These are phyloP conservation scores for Chaetoceros muelleri DNA, from an alignment of 108 stramenopile species.

Conservation along the genomic window DNA sequence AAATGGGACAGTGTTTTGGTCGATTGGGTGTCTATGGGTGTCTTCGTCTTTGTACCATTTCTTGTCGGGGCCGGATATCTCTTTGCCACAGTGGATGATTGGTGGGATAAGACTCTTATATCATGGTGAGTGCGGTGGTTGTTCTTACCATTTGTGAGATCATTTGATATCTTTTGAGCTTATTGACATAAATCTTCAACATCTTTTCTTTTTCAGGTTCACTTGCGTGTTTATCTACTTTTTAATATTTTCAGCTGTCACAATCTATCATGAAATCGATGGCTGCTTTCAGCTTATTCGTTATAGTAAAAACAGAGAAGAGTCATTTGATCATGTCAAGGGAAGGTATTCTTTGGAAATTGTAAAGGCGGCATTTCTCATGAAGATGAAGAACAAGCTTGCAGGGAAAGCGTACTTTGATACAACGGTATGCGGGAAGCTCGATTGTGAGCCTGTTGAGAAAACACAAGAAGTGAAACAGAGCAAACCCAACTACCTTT, in stretches of 20 bases:
- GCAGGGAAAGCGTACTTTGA: background rate
- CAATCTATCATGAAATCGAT: slow-evolving; percentile 30
- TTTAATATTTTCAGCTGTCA: slow-evolving; percentile 18
- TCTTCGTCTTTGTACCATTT: slow-evolving; percentile 42
- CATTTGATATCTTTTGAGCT: too few relatives aligned
- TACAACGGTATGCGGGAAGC: background rate
- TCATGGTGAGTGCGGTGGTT: slow-evolving; percentile 23
- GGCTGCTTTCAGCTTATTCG: slow-evolving; percentile 28
- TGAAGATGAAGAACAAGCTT: slow-evolving; percentile 3
- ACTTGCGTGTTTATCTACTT: slow-evolving; percentile 21
- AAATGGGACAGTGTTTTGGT: slow-evolving; percentile 6
- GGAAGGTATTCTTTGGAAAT: slow-evolving; percentile 7
- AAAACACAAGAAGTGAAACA: background rate
- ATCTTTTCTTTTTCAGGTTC: too few relatives aligned
- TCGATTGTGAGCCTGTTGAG: background rate
- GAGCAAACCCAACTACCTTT: background rate
- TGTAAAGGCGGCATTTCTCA: slow-evolving; percentile 13
- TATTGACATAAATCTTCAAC: too few relatives aligned
- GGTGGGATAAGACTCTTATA: slow-evolving; percentile 38
- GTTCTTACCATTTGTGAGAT: slow-evolving; percentile 11
- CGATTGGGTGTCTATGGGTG: slow-evolving; percentile 26
- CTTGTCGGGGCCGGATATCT: slow-evolving; percentile 21
- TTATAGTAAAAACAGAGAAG: slow-evolving; percentile 5
- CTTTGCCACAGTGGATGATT: slow-evolving; percentile 21
- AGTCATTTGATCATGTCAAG: slow-evolving; percentile 1